Evolutionary conservation across 331 rosid species (phyloP).

Genomic region (Rosa hybrid): DNA sequence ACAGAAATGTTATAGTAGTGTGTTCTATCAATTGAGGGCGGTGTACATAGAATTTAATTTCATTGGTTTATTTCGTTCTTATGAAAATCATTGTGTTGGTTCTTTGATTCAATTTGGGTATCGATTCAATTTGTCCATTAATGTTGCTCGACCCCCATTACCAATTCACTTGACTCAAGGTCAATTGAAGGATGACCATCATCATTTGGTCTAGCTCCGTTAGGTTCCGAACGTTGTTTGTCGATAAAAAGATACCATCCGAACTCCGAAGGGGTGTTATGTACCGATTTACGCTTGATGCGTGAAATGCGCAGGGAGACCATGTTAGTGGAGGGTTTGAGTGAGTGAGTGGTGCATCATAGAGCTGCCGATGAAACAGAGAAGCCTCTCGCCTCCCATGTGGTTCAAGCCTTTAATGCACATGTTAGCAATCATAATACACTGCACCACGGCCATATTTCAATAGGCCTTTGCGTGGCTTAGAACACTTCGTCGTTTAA

Average conservation of each 20-base stretch:
- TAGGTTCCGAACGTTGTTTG: background rate
- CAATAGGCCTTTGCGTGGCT: slow-evolving; percentile 35
- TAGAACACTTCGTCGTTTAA: background rate
- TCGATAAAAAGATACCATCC: too few species aligned
- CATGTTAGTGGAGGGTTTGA: slow-evolving; percentile 18
- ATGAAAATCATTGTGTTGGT: background rate
- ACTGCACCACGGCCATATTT: slow-evolving; percentile 29
- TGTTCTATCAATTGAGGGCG: background rate
- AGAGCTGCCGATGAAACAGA: slow-evolving; percentile 32
- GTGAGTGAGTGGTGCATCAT: background rate
- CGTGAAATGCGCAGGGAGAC: slow-evolving; percentile 42
- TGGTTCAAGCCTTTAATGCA: slow-evolving; percentile 58
- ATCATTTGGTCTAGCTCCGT: background rate
- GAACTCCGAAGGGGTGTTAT: too few species aligned
- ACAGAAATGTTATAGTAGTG: too few species aligned
- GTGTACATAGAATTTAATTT: slow-evolving; percentile 20
- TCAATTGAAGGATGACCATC: too few species aligned
- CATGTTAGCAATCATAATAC: slow-evolving; percentile 53
- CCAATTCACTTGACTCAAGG: background rate
- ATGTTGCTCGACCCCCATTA: background rate
- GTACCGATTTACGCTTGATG: slow-evolving; percentile 9
- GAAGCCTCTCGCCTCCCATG: slow-evolving; percentile 39
- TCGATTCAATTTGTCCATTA: background rate
- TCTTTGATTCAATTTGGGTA: background rate
- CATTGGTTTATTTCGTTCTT: slow-evolving; percentile 17